Conservation (phyloP, 768 basidiomycete species). For the Lactifluus hygrophoroides region DNA sequence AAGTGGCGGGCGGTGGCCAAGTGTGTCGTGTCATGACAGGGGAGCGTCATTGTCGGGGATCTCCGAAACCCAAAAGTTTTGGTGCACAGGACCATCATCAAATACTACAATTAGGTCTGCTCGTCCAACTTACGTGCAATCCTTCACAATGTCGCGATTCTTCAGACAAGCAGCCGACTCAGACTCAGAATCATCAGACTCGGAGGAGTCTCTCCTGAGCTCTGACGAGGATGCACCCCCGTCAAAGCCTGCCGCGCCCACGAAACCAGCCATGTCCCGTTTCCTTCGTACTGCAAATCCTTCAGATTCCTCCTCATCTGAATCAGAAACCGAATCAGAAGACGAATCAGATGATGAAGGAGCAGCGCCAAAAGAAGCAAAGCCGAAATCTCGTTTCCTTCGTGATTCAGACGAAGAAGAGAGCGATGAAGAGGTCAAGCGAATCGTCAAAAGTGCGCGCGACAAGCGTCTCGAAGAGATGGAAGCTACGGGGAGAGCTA, state of each 20-base stretch:
- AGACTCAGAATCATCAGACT: conserved; percentile 71
- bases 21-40: background rate
- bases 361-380: conserved; percentile 28
- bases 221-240: conserved; percentile 57
- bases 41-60: conserved; percentile 2
- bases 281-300: conserved; percentile 63
- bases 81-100: background rate
- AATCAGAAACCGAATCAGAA: conserved; percentile 40
- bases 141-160: conserved; percentile 67
- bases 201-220: conserved; percentile 59
- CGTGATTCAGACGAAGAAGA: conserved; percentile 43
- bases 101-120: too few relatives aligned
- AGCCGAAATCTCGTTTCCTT: conserved; percentile 36
- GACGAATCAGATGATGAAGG: conserved; percentile 39
- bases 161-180: conserved; percentile 82
- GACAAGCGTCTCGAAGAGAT: conserved; percentile 93
- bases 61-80: conserved; percentile 20
- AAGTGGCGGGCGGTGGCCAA: too few relatives aligned
- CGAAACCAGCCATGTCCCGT: conserved; percentile 64
- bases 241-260: conserved; percentile 36
- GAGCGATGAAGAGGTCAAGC: conserved; percentile 62
- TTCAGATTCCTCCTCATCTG: conserved; percentile 36
- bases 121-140: background rate
- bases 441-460: conserved; percentile 76
- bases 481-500: conserved; percentile 82